These are phyloP conservation scores for Tetrapisispora nanseiensis DNA, from an alignment of 805 yeast genomes.

Conservation along the genomic window DNA sequence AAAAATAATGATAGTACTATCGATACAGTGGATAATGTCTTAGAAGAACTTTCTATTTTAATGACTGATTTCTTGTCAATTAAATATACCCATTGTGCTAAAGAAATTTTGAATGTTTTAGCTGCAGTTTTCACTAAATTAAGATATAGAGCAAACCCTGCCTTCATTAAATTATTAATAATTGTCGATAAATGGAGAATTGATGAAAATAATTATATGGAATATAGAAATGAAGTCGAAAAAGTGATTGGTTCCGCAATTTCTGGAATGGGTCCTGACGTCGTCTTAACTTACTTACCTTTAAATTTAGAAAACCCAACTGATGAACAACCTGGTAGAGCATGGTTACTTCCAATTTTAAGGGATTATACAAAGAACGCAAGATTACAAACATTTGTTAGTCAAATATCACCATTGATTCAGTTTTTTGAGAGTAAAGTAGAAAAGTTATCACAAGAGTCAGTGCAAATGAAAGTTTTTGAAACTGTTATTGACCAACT, in stretches of 20 bases:
- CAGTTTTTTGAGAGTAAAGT: constrained; percentile 44
- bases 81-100: constrained; percentile 66
- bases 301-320: constrained; percentile 57
- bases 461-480: constrained; percentile 67
- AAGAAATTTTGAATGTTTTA: constrained; percentile 61
- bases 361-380: constrained; percentile 79
- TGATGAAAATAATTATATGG: constrained; percentile 46
- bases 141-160: constrained; percentile 59
- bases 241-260: constrained; percentile 71
- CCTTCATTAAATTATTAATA: constrained; percentile 53
- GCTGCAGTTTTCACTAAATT: constrained; percentile 54
- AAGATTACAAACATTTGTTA: constrained; percentile 50
- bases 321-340: constrained; percentile 63
- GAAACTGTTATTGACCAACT: constrained; percentile 82
- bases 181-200: constrained; percentile 82
- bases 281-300: constrained; percentile 65
- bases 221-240: constrained; percentile 71
- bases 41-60: constrained; percentile 43
- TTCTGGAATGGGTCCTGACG: constrained; percentile 76
- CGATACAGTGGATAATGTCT: constrained; percentile 46
- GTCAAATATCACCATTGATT: constrained; percentile 56
- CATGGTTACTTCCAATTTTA: constrained; percentile 86
- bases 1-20: constrained; percentile 40
- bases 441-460: constrained; percentile 37
- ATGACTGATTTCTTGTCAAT: constrained; percentile 57